phyloP scores from a whole-genome alignment of 352 stramenopile species.

The Aphanomyces invadans region DNA sequence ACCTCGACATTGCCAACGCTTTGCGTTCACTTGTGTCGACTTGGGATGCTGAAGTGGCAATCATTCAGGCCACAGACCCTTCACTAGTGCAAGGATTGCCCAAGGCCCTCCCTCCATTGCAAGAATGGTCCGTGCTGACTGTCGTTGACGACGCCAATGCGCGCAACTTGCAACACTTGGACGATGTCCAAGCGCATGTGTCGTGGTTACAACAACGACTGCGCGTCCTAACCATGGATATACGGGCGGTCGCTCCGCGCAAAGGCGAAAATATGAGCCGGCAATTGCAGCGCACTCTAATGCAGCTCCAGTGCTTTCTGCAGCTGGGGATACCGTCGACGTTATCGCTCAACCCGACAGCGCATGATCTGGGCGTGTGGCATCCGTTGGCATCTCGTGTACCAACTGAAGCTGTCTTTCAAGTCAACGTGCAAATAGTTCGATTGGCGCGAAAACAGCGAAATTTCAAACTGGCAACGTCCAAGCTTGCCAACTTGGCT shows the following conservation, averaged over 20 bases:
- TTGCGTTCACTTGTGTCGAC: constrained; percentile 32
- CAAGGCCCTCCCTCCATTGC: constrained; percentile 12
- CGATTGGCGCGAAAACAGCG: constrained; percentile 44
- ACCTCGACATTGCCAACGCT: constrained; percentile 27
- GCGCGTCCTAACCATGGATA: not conserved
- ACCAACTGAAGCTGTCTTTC: not conserved
- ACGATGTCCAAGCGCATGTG: not conserved
- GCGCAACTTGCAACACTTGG: not conserved
- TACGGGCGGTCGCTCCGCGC: not conserved
- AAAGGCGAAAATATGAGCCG: constrained; percentile 8
- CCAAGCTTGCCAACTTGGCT: constrained; percentile 27
- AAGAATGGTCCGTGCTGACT: constrained; percentile 15
- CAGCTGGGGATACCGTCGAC: not conserved
- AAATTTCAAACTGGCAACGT: constrained; percentile 38
- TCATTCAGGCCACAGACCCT: constrained; percentile 25
- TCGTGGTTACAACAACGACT: not conserved
- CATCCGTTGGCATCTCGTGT: constrained; percentile 1
- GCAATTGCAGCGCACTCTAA: constrained; percentile 8
- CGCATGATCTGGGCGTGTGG: constrained; percentile 21
- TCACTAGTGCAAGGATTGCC: no score
- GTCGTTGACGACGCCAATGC: constrained; percentile 19
- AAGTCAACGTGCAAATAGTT: constrained; percentile 32
- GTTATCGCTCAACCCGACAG: constrained; percentile 3
- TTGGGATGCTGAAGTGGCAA: constrained; percentile 37
- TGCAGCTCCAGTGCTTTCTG: constrained; percentile 15